These are phyloP conservation scores for Dipteronia dyeriana DNA, from an alignment of 345 rosid genomes.

Conservation along the genomic window DNA sequence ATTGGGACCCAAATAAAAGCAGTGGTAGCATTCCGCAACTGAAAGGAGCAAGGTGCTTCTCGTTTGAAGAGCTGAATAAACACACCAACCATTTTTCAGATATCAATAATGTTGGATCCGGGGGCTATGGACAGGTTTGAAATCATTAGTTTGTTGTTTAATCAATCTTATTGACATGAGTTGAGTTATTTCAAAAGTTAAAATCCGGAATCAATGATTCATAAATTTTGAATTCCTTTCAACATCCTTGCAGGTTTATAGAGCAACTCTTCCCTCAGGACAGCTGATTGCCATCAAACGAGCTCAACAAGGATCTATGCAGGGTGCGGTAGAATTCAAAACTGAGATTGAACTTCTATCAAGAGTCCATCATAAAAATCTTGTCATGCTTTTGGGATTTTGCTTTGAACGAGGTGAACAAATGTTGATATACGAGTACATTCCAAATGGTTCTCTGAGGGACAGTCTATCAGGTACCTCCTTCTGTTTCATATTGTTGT, in stretches of 20 bases:
- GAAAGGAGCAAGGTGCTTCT: slow-evolving; percentile 76
- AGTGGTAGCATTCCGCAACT: slow-evolving; percentile 65
- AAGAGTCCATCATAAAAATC: slow-evolving; percentile 84
- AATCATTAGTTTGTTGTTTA: background rate
- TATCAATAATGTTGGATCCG: slow-evolving; percentile 69
- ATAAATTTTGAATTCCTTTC: background rate
- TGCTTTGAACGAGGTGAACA: slow-evolving; percentile 74
- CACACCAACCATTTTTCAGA: slow-evolving; percentile 71
- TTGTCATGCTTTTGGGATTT: slow-evolving; percentile 70
- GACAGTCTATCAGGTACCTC: slow-evolving; percentile 70
- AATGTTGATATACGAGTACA: slow-evolving; percentile 72
- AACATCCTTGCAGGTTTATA: slow-evolving; percentile 58
- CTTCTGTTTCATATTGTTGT: background rate
- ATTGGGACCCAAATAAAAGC: slow-evolving; percentile 63
- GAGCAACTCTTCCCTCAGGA: slow-evolving; percentile 61
- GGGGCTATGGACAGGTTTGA: slow-evolving; percentile 90
- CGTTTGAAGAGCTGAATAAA: slow-evolving; percentile 71
- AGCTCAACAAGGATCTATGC: slow-evolving; percentile 81
- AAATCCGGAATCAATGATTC: background rate
- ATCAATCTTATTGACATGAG: background rate
- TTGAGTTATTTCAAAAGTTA: background rate
- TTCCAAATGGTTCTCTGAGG: slow-evolving; percentile 63
- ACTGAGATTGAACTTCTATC: slow-evolving; percentile 90
- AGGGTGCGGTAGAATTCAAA: slow-evolving; percentile 83
- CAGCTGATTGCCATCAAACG: slow-evolving; percentile 70